Evolutionary conservation across 306 rosid species (phyloP), one percentile per base, ranked within the genome.

Genomic region (Crataegus laevigata): DNA sequence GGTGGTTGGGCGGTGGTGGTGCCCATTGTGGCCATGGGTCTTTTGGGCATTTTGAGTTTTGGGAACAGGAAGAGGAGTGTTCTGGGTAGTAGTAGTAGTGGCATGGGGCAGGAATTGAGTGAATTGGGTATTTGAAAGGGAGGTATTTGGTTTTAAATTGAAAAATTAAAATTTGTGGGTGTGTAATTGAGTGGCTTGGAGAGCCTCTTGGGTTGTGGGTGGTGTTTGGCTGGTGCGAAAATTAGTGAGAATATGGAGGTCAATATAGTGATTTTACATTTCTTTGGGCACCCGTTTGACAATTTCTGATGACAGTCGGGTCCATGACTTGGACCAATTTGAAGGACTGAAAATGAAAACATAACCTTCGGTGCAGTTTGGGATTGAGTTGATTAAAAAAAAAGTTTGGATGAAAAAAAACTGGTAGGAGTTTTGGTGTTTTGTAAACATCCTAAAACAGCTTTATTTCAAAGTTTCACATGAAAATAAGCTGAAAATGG

Each of bases 21-120:
- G 34, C 38, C 5, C 19, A 29, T 17, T 30, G 66, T 68, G 19
- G 90, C 85, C 97, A 86, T 89, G 60, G 72, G 77, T 66, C 69
- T 52, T 69, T 58, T 72, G 66, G 61, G 54, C 32, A 65, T n/a
- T 51, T 75, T 50, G 21, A 74, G 32, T 45, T 66, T 77, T 15
- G 83, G 72, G 67, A 8, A 68, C 50, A 67, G 11, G 73, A 84
- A 26, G 63, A 75, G 55, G 65, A 77, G 21, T 10, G 84, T 26
- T 75, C 54, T 82, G 45, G 87, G 30, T 4, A 0, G 40, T 36
- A 70, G 21, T 71, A 30, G 62, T 25, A 64, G 42, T 61, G 77
- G 55, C 84, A 75, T 80, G 60, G 55, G 47, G 45, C 18, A 13
- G 11, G 66, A 15, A 38, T 75, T 47, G 21, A 11, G 54, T 28